Evolutionary conservation across 768 basidiomycete genomes (phyloP), one percentile per base, ranked within the genome.

Genomic region (Pleurotus cornucopiae): DNA sequence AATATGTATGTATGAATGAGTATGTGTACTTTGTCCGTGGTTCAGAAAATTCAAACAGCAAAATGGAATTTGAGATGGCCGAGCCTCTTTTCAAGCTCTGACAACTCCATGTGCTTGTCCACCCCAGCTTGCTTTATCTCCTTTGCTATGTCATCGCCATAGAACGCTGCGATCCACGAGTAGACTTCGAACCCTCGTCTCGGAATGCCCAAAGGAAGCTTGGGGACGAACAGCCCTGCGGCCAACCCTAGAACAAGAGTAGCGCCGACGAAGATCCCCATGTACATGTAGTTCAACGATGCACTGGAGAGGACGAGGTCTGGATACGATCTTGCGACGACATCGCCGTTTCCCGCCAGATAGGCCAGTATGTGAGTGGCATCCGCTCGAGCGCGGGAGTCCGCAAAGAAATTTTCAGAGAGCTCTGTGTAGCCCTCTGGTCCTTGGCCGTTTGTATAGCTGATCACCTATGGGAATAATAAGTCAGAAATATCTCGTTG

Each of bases 311-410:
- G 46, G 1, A 69, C 60, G 5, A 53, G 44, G 58, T 77, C 74
- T 3, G 61, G 54, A 51, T 73, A 78, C 6, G 60, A 60, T 21
- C 71, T 67, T n/a, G 75, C 74, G 14, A 76, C 63, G n/a, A 64
- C 58, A 11, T 66, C 60, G 1, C 69, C 72, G 5, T 71, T 68
- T 5, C 77, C 77, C 2, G 63, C 67, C n/a, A 79, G 69, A 61
- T 77, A 77, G 0, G 76, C 73, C 2, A 78, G 67, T 12, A 76
- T 62, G 54, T 74, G 73, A 44, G 63, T 66, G 0, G 76, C 73
- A 51, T 76, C 76, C 2, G 73, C 69, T 18, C 68, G 48, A 5
- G 67, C 74, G 0, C 71, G 71, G 26, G 69, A 64, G 45, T 67
- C 61, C 1, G 69, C 71, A 45, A 75, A 75, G 16, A 56, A 60